phyloP scores from a whole-genome alignment of 148 eudicot species.

The Drosera capensis region DNA sequence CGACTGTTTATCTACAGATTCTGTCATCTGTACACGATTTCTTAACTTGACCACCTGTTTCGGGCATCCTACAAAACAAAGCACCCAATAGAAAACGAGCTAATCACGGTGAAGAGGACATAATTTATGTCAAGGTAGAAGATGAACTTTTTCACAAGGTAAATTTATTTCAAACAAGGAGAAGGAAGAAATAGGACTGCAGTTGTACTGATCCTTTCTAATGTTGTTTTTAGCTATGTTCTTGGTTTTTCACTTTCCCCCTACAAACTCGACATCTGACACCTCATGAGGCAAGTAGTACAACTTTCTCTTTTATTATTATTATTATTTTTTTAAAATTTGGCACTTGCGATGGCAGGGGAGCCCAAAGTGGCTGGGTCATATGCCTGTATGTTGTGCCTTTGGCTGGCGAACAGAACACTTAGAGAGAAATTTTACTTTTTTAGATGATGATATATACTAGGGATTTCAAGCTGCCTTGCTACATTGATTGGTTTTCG shows the following conservation, averaged over 20 bases:
- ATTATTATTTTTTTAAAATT: background rate
- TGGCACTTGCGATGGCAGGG: background rate
- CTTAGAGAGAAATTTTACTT: no score
- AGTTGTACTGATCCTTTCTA: conserved; percentile 1
- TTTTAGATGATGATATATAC: no score
- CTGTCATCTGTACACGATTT: background rate
- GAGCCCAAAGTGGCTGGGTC: background rate
- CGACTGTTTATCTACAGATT: conserved; percentile 2
- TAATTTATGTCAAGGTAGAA: conserved; percentile 64
- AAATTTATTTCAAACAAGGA: background rate
- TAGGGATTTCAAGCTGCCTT: no score
- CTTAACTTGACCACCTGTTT: background rate
- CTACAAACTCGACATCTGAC: conserved; percentile 36
- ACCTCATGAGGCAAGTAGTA: conserved; percentile 47
- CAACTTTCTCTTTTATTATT: background rate
- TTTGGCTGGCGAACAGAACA: no score
- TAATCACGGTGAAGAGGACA: conserved; percentile 33
- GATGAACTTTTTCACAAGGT: conserved; percentile 78
- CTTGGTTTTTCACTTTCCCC: conserved; percentile 67
- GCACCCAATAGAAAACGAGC: conserved; percentile 20
- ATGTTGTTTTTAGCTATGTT: conserved; percentile 52
- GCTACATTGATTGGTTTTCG: no score
- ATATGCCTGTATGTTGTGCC: no score
- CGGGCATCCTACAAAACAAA: conserved; percentile 36
- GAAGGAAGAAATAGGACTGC: background rate